Evolutionary conservation across 257 asterid genomes (phyloP), one percentile per base, ranked within the genome.

Genomic region (Penstemon barbatus): DNA sequence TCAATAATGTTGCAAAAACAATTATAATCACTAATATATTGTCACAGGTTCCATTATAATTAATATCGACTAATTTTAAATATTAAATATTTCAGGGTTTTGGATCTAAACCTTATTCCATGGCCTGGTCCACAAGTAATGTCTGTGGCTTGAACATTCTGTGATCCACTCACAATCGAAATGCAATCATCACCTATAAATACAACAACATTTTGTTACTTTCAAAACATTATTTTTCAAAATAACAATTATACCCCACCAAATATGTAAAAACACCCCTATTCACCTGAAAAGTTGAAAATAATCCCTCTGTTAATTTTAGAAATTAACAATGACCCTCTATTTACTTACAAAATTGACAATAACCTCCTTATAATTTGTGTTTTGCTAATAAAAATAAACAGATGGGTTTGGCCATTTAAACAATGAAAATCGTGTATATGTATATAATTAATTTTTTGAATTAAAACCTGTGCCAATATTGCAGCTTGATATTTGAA

Each of bases 41-140:
- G 11, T 7, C 46, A 5, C 39, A 11, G 10, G 33, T 25, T 1
- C 44, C 7, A 6, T 65, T 18, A 41, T n/a, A 58, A 13, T 4
- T 1, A 3, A n/a, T 64, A 25, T 25, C 2, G 33, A 25, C 57
- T 3, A 46, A 3, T 4, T 11, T 42, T 10, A 33, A 3, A 8
- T 4, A 38, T 56, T 3, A 49, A 64, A 15, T 15, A 15, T 56
- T 13, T 15, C 4, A 3, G 19, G 36, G 11, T 40, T 60, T 57
- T 57, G 48, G 52, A 41, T 54, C 7, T 8, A 5, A 55, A 91
- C 97, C 97, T 91, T 75, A 92, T 92, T 57, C 98, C 98, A 79
- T 92, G 98, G 19, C 98, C 98, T 0, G 98, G 96, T 61, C 98
- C 98, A 71, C 98, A 92, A 57, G 76, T 82, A 46, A 92, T 80